Evolutionary conservation across 192 early-diverging fungal genomes (phyloP).

Genomic region (Gryganskiella cystojenkinii): DNA sequence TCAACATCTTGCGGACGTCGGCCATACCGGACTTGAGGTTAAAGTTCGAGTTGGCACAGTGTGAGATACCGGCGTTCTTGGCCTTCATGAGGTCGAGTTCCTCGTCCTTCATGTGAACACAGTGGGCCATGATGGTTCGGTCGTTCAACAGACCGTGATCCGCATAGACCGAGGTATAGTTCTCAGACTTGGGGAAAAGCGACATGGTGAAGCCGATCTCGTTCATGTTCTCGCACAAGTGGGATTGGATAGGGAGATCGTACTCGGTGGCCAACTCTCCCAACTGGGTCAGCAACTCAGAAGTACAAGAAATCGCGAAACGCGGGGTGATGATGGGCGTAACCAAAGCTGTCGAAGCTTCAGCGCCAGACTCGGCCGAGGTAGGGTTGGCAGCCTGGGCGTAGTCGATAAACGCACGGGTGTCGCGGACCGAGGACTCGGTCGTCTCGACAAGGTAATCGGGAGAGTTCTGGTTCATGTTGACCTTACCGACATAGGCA

Average conservation of each 20-base stretch:
- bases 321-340: slow-evolving; percentile 92
- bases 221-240: slow-evolving; percentile 84
- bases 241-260: slow-evolving; percentile 90
- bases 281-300: slow-evolving; percentile 73
- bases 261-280: slow-evolving; percentile 77
- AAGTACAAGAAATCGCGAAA: slow-evolving; percentile 89
- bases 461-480: slow-evolving; percentile 93
- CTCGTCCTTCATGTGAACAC: slow-evolving; percentile 83
- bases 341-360: slow-evolving; percentile 51
- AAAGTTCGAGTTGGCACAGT: slow-evolving; percentile 96
- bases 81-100: slow-evolving; percentile 76
- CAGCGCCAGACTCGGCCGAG: too few species aligned
- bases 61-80: slow-evolving; percentile 80
- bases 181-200: slow-evolving; percentile 75
- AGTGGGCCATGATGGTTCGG: slow-evolving; percentile 92
- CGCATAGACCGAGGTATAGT: slow-evolving; percentile 87
- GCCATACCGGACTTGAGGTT: slow-evolving; percentile 81
- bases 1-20: slow-evolving; percentile 80
- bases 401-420: slow-evolving; percentile 71
- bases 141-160: slow-evolving; percentile 76
- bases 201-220: slow-evolving; percentile 81
- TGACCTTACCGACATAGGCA: slow-evolving; percentile 94
- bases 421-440: slow-evolving; percentile 72
- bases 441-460: slow-evolving; percentile 82
- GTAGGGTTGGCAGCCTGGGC: slow-evolving; percentile 46